These are phyloP conservation scores for Vigna radiata DNA, from an alignment of 306 rosid species.

Conservation along the genomic window DNA sequence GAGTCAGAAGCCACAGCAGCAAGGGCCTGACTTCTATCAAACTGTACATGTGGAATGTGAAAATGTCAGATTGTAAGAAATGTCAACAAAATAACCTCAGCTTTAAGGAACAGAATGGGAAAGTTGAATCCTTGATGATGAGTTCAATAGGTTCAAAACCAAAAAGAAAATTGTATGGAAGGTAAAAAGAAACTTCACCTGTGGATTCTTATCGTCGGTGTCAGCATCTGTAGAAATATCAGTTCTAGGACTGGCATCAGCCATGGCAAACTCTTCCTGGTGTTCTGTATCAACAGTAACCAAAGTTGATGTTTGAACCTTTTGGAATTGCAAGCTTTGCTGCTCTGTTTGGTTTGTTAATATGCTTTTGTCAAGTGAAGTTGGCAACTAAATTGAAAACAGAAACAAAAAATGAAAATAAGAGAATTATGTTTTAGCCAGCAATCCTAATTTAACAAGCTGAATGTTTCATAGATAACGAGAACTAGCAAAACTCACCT, in stretches of 20 bases:
- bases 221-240: conserved; percentile 93
- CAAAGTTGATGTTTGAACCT: conserved; percentile 54
- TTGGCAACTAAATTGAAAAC: conserved; percentile 43
- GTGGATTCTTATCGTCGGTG: conserved; percentile 83
- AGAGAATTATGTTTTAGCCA: neutral
- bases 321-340: conserved; percentile 42
- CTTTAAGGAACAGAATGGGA: conserved; percentile 9
- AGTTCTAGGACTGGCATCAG: conserved; percentile 92
- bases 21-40: conserved; percentile 64
- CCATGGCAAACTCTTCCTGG: conserved; percentile 70
- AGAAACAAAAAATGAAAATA: neutral
- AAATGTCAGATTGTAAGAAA: conserved; percentile 40
- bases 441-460: conserved; percentile 36
- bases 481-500: conserved; percentile 47
- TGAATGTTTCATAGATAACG: conserved; percentile 35
- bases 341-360: conserved; percentile 27
- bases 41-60: conserved; percentile 53
- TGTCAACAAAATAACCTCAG: neutral
- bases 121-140: conserved; percentile 13
- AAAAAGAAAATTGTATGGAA: conserved; percentile 10
- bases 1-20: conserved; percentile 68
- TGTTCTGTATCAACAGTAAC: conserved; percentile 50
- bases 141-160: neutral
- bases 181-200: conserved; percentile 57
- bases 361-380: conserved; percentile 40